A percentile compares a stretch with the other conserved stretches of the same genome.
phyloP scores from a whole-genome alignment of 345 rosid genomes.

The Citrus australasica region DNA sequence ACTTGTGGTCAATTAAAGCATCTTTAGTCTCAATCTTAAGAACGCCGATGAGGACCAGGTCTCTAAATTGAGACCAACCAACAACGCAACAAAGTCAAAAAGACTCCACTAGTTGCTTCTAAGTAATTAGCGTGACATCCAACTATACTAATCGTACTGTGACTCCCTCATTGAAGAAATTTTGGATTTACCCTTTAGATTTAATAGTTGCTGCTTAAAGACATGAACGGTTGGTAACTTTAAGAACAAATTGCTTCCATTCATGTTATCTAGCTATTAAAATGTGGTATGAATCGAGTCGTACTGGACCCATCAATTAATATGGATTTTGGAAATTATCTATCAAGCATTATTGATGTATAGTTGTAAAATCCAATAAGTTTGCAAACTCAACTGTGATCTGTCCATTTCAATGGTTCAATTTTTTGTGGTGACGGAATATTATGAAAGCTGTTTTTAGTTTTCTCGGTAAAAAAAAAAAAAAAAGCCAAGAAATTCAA shows the following conservation, averaged over 20 bases:
- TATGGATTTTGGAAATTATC: background rate
- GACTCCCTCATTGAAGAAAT: no score
- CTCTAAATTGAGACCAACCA: background rate
- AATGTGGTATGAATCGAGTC: slow-evolving; percentile 3
- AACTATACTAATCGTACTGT: no score
- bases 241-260: background rate
- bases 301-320: slow-evolving; percentile 10
- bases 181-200: background rate
- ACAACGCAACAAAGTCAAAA: background rate
- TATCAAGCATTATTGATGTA: background rate
- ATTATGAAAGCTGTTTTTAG: no score
- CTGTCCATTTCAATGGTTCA: background rate
- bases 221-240: background rate
- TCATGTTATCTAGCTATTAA: background rate
- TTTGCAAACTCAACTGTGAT: slow-evolving; percentile 4
- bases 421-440: no score
- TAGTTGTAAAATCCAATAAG: background rate
- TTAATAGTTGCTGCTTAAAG: background rate
- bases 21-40: background rate
- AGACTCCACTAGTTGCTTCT: background rate
- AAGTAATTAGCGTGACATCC: background rate
- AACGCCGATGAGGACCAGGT: background rate
- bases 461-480: no score
- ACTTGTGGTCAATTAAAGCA: background rate
- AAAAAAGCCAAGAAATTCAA: no score